Evolutionary conservation across 257 asterid species (phyloP), one percentile per base, ranked within the genome.

Genomic region (Salvia hispanica): DNA sequence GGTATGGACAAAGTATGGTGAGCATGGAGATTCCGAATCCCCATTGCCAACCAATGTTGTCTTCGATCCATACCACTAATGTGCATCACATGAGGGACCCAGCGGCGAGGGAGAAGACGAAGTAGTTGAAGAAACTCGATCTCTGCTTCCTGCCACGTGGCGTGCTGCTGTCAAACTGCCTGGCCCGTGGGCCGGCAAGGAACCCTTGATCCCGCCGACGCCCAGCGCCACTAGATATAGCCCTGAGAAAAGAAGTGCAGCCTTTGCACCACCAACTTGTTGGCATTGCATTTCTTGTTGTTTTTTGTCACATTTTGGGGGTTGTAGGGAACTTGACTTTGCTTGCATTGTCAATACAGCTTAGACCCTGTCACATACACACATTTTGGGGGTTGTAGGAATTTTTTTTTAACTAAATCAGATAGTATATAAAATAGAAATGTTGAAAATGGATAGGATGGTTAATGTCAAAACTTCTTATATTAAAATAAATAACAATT

Each of bases 31-130:
- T 74, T 4, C 89, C 91, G 16, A 88, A 86, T 1, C 97, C 95
- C 95, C 97, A 91, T 64, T 88, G 77, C 96, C 97, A 88, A 3
- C 97, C 97, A 70, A 69, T 83, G 71, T 91, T 91, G 81, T 91
- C 96, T 70, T 86, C 96, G 36, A 91, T 64, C 95, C 96, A 91
- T 14, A 88, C 96, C 5, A 88, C 88, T 0, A 91, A 63, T 0
- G 97, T 88, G 18, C n/a, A n/a, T n/a, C n/a, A 91, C 97, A 91
- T 68, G 4, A 91, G 88, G 11, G 70, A 85, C 10, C 97, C 97
- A 59, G 72, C 74, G 0, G 95, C 63, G 3, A 91, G 86, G 64
- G 87, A 85, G 61, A 88, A 88, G 65, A 88, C 93, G 28, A 76
- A 88, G 53, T 86, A 86, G 84, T 91, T 91, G 85, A 91, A 91